Percentiles rank a stretch among this genome's conserved stretches.
Evolutionary conservation across 2,329 filamentous ascomycete species (phyloP).

Genomic region (Fusarium mundagurra): DNA sequence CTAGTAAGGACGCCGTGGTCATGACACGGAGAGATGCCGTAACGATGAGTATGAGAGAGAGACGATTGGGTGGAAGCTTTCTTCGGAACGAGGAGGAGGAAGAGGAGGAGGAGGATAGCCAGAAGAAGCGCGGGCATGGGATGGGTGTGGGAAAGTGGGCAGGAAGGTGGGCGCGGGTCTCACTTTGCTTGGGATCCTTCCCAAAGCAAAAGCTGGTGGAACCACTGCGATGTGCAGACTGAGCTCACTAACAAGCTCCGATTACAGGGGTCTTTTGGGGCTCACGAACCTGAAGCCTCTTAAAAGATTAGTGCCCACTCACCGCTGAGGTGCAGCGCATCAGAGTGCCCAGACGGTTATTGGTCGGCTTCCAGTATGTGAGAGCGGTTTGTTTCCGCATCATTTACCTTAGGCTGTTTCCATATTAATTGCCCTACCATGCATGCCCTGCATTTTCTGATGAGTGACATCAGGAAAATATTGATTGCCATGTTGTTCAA

Average conservation of each 20-base stretch:
- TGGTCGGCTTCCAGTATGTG: neutral
- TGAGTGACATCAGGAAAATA: constrained; percentile 23
- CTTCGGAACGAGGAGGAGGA: constrained; percentile 19
- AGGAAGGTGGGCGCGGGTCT: constrained; percentile 37
- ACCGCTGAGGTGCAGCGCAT: neutral
- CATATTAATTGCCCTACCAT: constrained; percentile 20
- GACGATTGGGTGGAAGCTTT: constrained; percentile 46
- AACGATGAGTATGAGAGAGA: constrained; percentile 28
- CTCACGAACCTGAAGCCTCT: neutral
- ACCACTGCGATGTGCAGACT: constrained; percentile 11
- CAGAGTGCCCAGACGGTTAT: constrained; percentile 6
- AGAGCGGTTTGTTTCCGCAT: constrained; percentile 30
- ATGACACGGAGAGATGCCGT: constrained; percentile 34
- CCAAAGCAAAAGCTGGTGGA: constrained; percentile 10
- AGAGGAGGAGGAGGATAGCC: constrained; percentile 16
- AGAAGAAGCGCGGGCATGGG: constrained; percentile 15
- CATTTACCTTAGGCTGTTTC: constrained; percentile 6
- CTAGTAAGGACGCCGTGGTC: constrained; percentile 29
- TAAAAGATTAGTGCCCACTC: constrained; percentile 1
- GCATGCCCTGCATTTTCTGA: constrained; percentile 10
- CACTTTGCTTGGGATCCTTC: constrained; percentile 17
- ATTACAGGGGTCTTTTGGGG: constrained; percentile 19
- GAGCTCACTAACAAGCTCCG: constrained; percentile 7
- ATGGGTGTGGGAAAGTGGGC: constrained; percentile 29
- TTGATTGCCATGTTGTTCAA: neutral